Evolutionary conservation across 352 stramenopile genomes (phyloP).

Genomic region (Globisporangium ultimum): DNA sequence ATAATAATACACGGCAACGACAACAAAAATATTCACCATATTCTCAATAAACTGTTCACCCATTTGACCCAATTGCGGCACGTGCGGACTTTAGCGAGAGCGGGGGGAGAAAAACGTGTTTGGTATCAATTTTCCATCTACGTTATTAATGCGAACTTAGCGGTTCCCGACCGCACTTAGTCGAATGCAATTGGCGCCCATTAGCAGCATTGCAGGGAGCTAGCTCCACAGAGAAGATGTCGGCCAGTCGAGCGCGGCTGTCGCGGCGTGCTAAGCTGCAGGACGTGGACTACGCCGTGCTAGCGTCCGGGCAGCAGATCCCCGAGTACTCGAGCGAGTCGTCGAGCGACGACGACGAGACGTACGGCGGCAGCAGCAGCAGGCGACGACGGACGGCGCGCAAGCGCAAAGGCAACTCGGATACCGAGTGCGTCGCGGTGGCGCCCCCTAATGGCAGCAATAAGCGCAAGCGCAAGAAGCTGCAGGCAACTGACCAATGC

Average conservation of each 20-base stretch:
- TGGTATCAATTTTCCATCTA: not conserved
- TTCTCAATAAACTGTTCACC: no score
- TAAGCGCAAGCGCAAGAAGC: not conserved
- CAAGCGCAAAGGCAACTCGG: slow-evolving; percentile 37
- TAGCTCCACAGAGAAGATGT: not conserved
- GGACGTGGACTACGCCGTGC: slow-evolving; percentile 76
- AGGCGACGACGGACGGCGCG: slow-evolving; percentile 6
- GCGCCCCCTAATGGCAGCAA: no score
- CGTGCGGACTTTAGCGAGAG: not conserved
- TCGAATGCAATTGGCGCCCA: not conserved
- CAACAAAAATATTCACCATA: no score
- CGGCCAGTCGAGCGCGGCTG: slow-evolving; percentile 24
- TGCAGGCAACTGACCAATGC: slow-evolving; percentile 20
- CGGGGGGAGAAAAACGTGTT: no score
- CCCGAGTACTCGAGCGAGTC: slow-evolving; percentile 72
- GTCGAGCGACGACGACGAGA: slow-evolving; percentile 49
- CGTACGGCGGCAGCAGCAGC: slow-evolving; percentile 20
- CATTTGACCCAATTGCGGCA: no score
- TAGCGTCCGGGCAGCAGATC: slow-evolving; percentile 74
- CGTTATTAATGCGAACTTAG: not conserved
- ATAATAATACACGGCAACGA: no score
- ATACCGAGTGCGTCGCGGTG: slow-evolving; percentile 6
- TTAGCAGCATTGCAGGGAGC: no score
- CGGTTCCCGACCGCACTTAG: not conserved
- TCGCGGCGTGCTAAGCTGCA: slow-evolving; percentile 68